phyloP scores from a whole-genome alignment of 2,329 filamentous ascomycete species.

The Epichloe gansuensis region DNA sequence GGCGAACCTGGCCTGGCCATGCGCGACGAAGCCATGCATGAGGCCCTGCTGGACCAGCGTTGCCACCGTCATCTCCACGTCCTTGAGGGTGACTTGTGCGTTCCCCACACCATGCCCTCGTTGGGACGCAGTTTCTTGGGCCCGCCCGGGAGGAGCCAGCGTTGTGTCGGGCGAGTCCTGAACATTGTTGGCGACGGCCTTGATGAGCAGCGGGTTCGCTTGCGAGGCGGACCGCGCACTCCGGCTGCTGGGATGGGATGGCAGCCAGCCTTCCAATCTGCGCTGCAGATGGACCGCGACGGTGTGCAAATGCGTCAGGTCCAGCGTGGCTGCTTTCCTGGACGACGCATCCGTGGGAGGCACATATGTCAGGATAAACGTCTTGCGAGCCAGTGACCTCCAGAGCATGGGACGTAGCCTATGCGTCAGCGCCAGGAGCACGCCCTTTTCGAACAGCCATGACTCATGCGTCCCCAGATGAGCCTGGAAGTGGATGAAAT shows the following conservation, averaged over 20 bases:
- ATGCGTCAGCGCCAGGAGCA: slow-evolving; percentile 64
- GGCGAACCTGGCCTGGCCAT: slow-evolving; percentile 64
- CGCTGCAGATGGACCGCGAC: slow-evolving; percentile 55
- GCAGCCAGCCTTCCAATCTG: slow-evolving; percentile 45
- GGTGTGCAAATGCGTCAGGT: slow-evolving; percentile 54
- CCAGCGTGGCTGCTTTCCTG: slow-evolving; percentile 60
- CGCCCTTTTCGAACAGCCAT: slow-evolving; percentile 66
- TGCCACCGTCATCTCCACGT: slow-evolving; percentile 67
- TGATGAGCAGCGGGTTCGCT: slow-evolving; percentile 40
- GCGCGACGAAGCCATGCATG: slow-evolving; percentile 73
- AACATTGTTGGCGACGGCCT: slow-evolving; percentile 35
- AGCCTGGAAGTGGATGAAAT: slow-evolving; percentile 61
- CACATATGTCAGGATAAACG: slow-evolving; percentile 69
- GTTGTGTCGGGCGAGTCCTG: slow-evolving; percentile 26
- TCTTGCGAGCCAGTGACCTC: slow-evolving; percentile 67
- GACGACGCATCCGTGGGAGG: slow-evolving; percentile 43
- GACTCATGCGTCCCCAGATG: slow-evolving; percentile 51
- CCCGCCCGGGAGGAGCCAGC: slow-evolving; percentile 36
- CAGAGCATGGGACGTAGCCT: slow-evolving; percentile 73
- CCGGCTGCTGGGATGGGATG: slow-evolving; percentile 19
- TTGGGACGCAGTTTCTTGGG: slow-evolving; percentile 39
- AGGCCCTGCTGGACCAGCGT: slow-evolving; percentile 70
- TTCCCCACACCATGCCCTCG: slow-evolving; percentile 55
- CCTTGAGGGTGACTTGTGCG: slow-evolving; percentile 42
- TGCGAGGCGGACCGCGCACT: slow-evolving; percentile 22